phyloP scores from a whole-genome alignment of 192 early-diverging fungal genomes.

The Mortierella claussenii region DNA sequence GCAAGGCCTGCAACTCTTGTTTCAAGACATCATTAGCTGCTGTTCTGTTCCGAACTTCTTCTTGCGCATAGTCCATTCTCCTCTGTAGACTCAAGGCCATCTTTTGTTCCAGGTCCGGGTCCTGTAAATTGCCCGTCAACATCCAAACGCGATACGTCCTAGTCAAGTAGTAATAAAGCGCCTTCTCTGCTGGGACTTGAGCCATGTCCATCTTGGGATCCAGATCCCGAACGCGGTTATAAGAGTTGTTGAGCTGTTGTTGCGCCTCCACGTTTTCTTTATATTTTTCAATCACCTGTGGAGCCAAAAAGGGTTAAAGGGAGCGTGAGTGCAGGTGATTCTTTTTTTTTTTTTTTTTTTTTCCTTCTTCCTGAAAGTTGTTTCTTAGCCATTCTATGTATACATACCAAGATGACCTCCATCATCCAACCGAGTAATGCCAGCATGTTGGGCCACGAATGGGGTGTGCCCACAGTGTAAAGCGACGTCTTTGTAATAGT shows the following conservation, averaged over 20 bases:
- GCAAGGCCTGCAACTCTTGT: slow-evolving; percentile 51
- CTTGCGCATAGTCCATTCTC: slow-evolving; percentile 57
- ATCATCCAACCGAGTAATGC: slow-evolving; percentile 79
- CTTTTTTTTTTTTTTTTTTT: background rate
- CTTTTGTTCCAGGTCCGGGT: slow-evolving; percentile 61
- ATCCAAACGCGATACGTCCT: slow-evolving; percentile 66
- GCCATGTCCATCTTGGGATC: slow-evolving; percentile 45
- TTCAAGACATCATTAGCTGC: slow-evolving; percentile 51
- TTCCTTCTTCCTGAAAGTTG: background rate
- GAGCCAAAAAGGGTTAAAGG: slow-evolving; percentile 1
- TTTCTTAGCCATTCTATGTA: background rate
- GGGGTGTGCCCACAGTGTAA: slow-evolving; percentile 67
- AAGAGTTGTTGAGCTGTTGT: background rate
- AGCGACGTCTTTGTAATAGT: slow-evolving; percentile 70
- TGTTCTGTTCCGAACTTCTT: slow-evolving; percentile 54
- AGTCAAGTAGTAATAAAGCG: slow-evolving; percentile 67
- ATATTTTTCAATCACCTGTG: slow-evolving; percentile 28
- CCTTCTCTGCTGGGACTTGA: slow-evolving; percentile 55
- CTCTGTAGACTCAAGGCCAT: slow-evolving; percentile 59
- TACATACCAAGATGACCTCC: slow-evolving; percentile 66
- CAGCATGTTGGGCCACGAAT: slow-evolving; percentile 75
- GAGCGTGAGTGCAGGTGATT: background rate
- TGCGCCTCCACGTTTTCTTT: slow-evolving; percentile 16
- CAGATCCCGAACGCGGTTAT: slow-evolving; percentile 18
- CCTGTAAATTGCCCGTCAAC: slow-evolving; percentile 62